Base-by-base conservation (phyloP, 1,284 basidiomycete genomes). In the Mycena citricolor region DNA sequence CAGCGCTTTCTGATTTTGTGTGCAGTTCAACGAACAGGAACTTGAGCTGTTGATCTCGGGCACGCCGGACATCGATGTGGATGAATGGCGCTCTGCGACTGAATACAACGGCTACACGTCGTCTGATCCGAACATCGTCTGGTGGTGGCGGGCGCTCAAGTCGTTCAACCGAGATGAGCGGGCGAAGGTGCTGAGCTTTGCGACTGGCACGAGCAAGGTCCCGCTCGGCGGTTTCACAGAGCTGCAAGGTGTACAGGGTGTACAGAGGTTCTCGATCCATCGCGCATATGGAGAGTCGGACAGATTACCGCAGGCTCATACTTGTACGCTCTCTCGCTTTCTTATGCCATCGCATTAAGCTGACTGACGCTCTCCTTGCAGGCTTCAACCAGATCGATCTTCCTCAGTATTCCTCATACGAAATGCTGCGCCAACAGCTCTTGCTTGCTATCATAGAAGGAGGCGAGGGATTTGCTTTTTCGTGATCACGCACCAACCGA, bases 121-220 rank as follows among this genome's bases (percentile, higher is more conserved):
- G 56, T 87, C 86, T 4, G 95, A 99, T 65, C 90, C 94, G 3
- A 92, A 95, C 59, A 90, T 99, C 49, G 86, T 92, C 24, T 99
- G 95, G 94, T 98, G 94, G 87, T 99, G 97, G 97, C 82, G 97
- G 55, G 94, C 95, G 2, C 80, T 99, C 38, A 94, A 98, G 64
- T 94, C 91, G 11, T 98, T 98, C 72, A 94, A 92, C 57, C 90
- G 95, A 39, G 94, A 97, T 57, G 94, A 99, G 67, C 79, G 94
- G 47, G 94, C 94, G 14, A 95, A 97, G 63, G 89, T 94, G 43
- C 73, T 95, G 54, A 97, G 97, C 71, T 99, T 99, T 68, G 94
- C 94, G 25, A 97, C 97, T 2, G 94, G 79, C 55, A 93, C 94
- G 1, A 94, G 93, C 25, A 83, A 94, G 44, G 97, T 99, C 1